phyloP scores from a whole-genome alignment of 805 yeast species.

The Blastobotrys terrestris region DNA sequence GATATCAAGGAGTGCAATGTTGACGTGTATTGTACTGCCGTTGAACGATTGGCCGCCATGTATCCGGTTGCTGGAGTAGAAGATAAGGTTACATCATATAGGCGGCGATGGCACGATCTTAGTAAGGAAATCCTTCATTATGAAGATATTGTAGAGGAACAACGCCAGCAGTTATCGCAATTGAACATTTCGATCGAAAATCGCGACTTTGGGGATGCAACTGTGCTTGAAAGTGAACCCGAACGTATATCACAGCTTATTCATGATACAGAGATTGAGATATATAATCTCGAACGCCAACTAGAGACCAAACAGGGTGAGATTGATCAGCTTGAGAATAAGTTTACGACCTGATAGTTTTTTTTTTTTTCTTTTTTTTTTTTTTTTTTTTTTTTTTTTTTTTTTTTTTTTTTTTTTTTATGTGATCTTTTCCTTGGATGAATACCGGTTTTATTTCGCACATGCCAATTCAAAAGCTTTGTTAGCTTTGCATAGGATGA shows the following conservation, averaged over 20 bases:
- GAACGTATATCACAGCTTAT: constrained; percentile 14
- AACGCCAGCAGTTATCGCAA: constrained; percentile 34
- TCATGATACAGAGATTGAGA: constrained; percentile 14
- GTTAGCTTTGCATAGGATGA: no score
- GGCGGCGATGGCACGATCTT: constrained; percentile 33
- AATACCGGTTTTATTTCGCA: no score
- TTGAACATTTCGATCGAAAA: constrained; percentile 13
- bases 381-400: no score
- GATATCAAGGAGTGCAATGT: constrained; percentile 21
- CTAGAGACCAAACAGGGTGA: constrained; percentile 13
- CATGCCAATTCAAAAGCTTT: no score
- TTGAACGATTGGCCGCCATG: constrained; percentile 32
- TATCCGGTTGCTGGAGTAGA: constrained; percentile 37
- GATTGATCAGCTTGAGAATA: constrained; percentile 6
- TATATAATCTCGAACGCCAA: constrained; percentile 14
- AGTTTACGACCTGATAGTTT: background rate
- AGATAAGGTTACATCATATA: constrained; percentile 24
- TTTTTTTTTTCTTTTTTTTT: background rate
- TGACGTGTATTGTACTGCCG: constrained; percentile 40
- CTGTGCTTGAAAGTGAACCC: constrained; percentile 6
- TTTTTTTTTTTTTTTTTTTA: no score
- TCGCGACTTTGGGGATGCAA: constrained; percentile 8
- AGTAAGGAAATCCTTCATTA: constrained; percentile 38
- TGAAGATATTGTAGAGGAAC: constrained; percentile 40
- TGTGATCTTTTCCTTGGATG: no score